Base-by-base conservation (phyloP, 1,284 basidiomycete species). In the Naganishia albida region DNA sequence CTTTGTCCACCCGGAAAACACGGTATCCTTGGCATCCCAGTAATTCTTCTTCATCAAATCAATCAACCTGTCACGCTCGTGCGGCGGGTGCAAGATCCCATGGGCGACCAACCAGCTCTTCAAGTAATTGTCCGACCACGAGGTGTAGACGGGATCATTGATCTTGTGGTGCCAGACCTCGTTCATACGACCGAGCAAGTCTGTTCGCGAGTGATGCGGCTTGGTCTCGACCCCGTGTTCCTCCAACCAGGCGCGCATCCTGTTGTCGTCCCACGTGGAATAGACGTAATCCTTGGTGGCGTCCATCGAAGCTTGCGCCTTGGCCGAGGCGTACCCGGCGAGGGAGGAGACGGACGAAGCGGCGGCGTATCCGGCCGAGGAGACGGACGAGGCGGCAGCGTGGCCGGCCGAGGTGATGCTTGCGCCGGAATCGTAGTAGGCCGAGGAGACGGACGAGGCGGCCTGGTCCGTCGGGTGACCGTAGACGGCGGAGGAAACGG, bases 101-200 rank as follows among this genome's bases (percentile, higher is more conserved):
- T 93, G 91, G 38, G 83, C 79, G 6, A 89, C 80, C 54, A 96
- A 87, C 93, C 93, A 97, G 69, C 89, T 72, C 72, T 91, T 90
- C 59, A 93, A 85, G 75, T 90, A 90, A 2, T 86, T 88, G 73
- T 89, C 88, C 51, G 87, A 88, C 93, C 93, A 97, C 4, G 87
- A 85, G 40, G 89, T 81, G 84, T 90, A 97, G 52, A 88, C 77
- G 1, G 89, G 87, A 66, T 83, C 80, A 8, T 85, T 74, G 18
- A 84, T 81, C 52, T 82, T 81, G 39, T 85, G 85, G 65, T 72
- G 71, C 75, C 93, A 93, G 0, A 86, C 83, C 34, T 86, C 82
- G 51, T 83, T 82, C 82, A 92, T 88, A 74, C 87, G 82, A 18
- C 79, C 80, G 26, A 90, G 76, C 34, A 94, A 77, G 71, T 91